Base-by-base conservation (phyloP, 2,329 filamentous ascomycete species). In the Fusarium avenaceum region DNA sequence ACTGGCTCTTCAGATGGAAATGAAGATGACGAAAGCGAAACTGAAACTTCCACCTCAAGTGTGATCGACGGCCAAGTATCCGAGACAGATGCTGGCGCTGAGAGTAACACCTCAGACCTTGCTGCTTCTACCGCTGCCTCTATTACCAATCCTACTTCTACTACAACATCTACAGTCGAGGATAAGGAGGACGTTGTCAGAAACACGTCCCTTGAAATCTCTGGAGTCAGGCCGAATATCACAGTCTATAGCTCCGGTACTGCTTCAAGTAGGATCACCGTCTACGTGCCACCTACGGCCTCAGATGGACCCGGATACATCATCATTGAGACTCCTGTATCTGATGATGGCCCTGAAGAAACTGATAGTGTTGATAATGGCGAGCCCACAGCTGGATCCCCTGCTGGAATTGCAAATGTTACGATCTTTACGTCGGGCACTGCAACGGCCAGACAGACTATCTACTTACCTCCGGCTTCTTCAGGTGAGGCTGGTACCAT, bases 251-350 rank as follows among this genome's bases (percentile, higher is more conserved):
- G 32, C 4, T 24, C 47, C 3, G 58, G 58, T 0, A 49, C 40
- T 20, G 62, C 22, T 1, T 32, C 50, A 0, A 30, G 19, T 0
- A 63, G 42, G 2, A 38, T n/a, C 4, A 65, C 63, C 1, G 22
- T 54, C 7, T 65, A 55, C 3, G 11, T 61, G 0, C 44, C 63
- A 9, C 61, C 63, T 1, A 53, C 38, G 5, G 17, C 26, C 0
- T 59, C 62, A 3, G 35, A 22, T 6, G 60, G 38, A 35, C 32
- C 51, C 9, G 62, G 63, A 0, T 56, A 39, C 2, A 24, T 62
- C 11, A 22, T 65, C 1, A 44, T 61, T 5, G 57, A 61, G 39
- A 51, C 55, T 7, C 57, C 44, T 14, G 32, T 6, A 1, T 24
- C 38, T 1, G 22, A 11, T 5, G 3, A 0, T 1, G 14, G 22